Conservation (phyloP, 2,329 filamentous ascomycete genomes). For the Colletotrichum euphorbiae region DNA sequence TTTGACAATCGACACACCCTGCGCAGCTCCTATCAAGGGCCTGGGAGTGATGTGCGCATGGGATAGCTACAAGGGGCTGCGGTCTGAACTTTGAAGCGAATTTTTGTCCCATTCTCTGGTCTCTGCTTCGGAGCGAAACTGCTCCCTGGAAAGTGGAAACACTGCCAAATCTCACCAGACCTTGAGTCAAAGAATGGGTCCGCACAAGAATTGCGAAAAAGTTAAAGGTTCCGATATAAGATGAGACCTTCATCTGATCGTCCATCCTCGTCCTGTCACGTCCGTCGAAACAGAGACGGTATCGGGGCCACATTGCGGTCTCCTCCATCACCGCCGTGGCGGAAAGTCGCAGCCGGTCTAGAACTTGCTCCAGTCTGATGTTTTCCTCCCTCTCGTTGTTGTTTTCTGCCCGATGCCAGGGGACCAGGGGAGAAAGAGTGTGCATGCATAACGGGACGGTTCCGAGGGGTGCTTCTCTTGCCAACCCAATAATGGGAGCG, state of each 20-base stretch:
- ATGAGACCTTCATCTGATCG: constrained; percentile 22
- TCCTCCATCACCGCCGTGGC: background rate
- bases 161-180: no score
- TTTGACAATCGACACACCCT: constrained; percentile 14
- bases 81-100: background rate
- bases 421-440: no score
- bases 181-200: background rate
- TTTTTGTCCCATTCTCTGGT: no score
- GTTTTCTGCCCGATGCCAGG: background rate
- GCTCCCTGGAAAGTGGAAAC: background rate
- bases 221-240: constrained; percentile 6
- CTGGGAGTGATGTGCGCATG: constrained; percentile 26
- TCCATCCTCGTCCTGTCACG: constrained; percentile 5
- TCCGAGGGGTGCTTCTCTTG: background rate
- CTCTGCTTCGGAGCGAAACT: background rate
- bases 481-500: background rate
- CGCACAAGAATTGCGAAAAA: background rate
- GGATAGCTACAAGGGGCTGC: background rate
- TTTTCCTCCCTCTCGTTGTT: background rate
- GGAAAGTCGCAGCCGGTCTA: constrained; percentile 3
- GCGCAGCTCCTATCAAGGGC: background rate
- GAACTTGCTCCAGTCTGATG: constrained; percentile 23
- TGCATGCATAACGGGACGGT: no score
- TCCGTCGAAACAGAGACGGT: constrained; percentile 24
- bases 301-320: constrained; percentile 23